Evolutionary conservation across 768 basidiomycete genomes (phyloP), one percentile per base, ranked within the genome.

Genomic region (Leccinum imitatum): DNA sequence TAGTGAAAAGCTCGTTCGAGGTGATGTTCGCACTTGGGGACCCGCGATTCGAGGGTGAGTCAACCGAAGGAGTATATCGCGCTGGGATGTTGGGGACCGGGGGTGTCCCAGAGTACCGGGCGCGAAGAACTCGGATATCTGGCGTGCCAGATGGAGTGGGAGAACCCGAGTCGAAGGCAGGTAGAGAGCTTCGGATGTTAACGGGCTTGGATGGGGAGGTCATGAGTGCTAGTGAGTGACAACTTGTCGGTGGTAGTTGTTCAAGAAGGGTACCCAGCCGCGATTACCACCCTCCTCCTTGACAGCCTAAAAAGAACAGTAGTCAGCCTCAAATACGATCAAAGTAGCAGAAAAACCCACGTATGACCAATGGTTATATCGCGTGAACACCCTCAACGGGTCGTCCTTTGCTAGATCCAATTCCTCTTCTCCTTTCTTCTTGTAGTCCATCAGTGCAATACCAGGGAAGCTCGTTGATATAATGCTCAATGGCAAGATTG

Each of bases 301-400:
- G 69, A 98, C 93, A 63, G 92, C 93, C 91, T 93, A 67, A 19
- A 53, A 59, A 46, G 46, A 17, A 17, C 58, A 63, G 21, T 58
- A 35, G 46, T 68, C 44, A 62, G 57, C 6, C 27, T 37, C 19
- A 11, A 19, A 37, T 30, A 35, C 63, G 31, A 31, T 25, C 44
- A 17, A n/a, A 21, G 23, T 47, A 19, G 41, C 53, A 63, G 56
- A 51, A 62, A 56, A 47, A 76, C 82, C 58, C 70, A 92, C 91
- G 76, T 94, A 95, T 73, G 90, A 93, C 94, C 95, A 98, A 75
- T 98, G 95, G 62, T 96, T 97, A 72, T 98, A 98, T 63, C 95
- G 84, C 79, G 98, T 98, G 77, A 98, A 97, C 47, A 99, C 95
- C 64, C 93, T 81, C 63, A 99, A 69, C 21, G 84, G 77, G 70